phyloP scores from a whole-genome alignment of 2,329 filamentous ascomycete species.

The Aspergillus sp. region DNA sequence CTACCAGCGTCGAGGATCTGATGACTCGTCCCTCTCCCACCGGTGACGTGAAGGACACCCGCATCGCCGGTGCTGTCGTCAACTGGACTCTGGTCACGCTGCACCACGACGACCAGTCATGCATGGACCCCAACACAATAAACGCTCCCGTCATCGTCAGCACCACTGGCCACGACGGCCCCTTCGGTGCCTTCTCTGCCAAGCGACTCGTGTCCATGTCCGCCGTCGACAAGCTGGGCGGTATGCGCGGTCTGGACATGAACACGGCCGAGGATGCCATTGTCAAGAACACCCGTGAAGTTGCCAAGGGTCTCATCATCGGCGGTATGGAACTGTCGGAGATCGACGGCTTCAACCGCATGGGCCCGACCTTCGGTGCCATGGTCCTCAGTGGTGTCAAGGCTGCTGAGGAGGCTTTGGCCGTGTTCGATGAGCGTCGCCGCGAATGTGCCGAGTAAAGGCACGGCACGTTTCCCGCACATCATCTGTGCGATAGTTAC shows the following conservation, averaged over 20 bases:
- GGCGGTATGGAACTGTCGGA: conserved; percentile 91
- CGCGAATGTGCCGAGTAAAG: conserved; percentile 59
- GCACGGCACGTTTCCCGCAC: background rate
- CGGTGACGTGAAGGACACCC: conserved; percentile 46
- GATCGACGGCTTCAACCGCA: conserved; percentile 82
- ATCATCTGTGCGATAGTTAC: background rate
- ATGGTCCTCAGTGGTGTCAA: conserved; percentile 85
- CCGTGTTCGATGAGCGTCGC: conserved; percentile 68
- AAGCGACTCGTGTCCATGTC: conserved; percentile 89
- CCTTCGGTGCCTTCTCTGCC: conserved; percentile 83
- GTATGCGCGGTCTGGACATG: conserved; percentile 93
- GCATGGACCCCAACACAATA: conserved; percentile 97
- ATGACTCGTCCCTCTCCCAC: conserved; percentile 63
- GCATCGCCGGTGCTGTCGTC: conserved; percentile 81
- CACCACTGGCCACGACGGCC: conserved; percentile 84
- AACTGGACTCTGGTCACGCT: conserved; percentile 92
- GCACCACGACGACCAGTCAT: conserved; percentile 81
- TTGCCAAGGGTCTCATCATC: conserved; percentile 81
- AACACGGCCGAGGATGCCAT: conserved; percentile 85
- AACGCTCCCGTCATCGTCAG: conserved; percentile 82
- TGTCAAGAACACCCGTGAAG: conserved; percentile 81
- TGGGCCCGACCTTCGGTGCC: conserved; percentile 82
- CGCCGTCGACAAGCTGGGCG: conserved; percentile 71
- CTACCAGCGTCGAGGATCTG: conserved; percentile 82
- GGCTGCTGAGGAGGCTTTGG: conserved; percentile 78